Base-by-base conservation (phyloP, 768 basidiomycete genomes). In the Macrolepiota dolichaula region DNA sequence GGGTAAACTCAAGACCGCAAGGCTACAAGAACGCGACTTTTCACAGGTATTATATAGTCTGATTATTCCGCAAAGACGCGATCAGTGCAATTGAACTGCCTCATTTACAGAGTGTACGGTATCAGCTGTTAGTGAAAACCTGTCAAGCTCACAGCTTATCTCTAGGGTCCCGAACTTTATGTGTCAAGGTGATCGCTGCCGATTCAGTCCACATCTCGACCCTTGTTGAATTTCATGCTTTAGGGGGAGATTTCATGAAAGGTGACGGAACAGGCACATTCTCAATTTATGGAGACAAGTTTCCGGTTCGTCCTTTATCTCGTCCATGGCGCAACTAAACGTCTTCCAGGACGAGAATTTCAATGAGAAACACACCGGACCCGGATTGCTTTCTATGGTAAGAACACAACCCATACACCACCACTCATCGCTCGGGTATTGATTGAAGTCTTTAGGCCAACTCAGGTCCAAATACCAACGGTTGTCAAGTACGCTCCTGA, bases 241-340 rank as follows among this genome's bases (percentile, higher is more conserved):
- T 59, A 93, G 93, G 92, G 50, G 97, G 97, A 0, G 97, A 99
- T 71, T 99, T 98, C 65, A 67, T 96, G 66, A 96, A 96, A 63
- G 86, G 87, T 2, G 97, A 99, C 67, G 97, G 97, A 37, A 98
- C 96, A 1, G 97, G 97, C 1, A 86, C 89, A 0, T 95, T 96
- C 74, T 96, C 94, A n/a, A 93, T 99, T 65, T 98, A 97, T 67
- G 96, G 96, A 25, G 90, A 92, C 68, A 94, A 92, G 66, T 96
- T 96, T 68, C 90, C 88, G 0, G 95, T 96, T 47, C 61, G 85
- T 76, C 15, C 32, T 17, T 22, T 17, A 2, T 7, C 19, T 7
- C 15, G 6, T 9, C 5, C 2, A 7, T 19, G 17, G 42, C 19
- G 15, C 17, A 44, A 19, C 7, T n/a, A 6, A 44, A 44, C 19